phyloP scores from a whole-genome alignment of 1,284 basidiomycete genomes.

The Irpex sp. region DNA sequence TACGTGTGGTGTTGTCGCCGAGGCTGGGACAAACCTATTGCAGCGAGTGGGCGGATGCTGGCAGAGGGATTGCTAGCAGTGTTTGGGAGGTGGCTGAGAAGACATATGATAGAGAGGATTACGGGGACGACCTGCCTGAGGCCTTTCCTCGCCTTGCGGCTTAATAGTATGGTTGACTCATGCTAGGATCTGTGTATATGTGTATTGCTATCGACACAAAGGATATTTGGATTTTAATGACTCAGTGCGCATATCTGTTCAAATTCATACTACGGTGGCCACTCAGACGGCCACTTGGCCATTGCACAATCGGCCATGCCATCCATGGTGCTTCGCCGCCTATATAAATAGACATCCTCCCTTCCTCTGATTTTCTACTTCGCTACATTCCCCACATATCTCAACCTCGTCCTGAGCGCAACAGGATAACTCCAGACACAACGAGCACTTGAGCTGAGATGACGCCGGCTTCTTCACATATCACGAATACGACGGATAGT shows the following conservation, averaged over 20 bases:
- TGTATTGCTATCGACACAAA: background rate
- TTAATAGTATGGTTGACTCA: background rate
- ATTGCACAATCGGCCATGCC: background rate
- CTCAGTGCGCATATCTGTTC: background rate
- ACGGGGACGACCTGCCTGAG: background rate
- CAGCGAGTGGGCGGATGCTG: slow-evolving; percentile 20
- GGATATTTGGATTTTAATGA: background rate
- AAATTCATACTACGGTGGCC: background rate
- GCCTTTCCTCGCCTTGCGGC: background rate
- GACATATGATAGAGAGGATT: background rate
- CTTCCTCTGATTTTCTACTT: background rate
- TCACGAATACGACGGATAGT: background rate
- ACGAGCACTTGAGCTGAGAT: background rate
- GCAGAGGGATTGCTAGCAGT: slow-evolving; percentile 13
- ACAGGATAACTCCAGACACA: background rate
- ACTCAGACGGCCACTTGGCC: background rate
- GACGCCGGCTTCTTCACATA: background rate
- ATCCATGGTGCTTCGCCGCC: too few species aligned
- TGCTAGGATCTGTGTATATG: background rate
- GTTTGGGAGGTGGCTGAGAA: slow-evolving; percentile 20
- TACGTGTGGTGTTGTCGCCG: slow-evolving; percentile 20
- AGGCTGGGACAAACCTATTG: slow-evolving; percentile 8
- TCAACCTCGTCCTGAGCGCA: background rate
- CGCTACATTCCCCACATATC: background rate
- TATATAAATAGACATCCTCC: background rate